Conservation (phyloP, 768 basidiomycete species). For the Podaxis rugospora region DNA sequence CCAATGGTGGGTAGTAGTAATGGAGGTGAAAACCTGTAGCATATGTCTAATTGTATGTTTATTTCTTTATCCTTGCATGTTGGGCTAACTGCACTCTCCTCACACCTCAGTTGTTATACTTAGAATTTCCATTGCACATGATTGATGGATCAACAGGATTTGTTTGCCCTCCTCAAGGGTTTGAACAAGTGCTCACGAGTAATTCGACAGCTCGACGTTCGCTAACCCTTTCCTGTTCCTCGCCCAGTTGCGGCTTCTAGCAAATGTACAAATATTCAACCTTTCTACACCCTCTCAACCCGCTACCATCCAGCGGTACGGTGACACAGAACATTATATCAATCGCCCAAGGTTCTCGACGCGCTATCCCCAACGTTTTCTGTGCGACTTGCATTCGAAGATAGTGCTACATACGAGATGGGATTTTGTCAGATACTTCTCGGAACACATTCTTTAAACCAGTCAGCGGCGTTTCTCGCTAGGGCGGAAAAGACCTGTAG, state of each 20-base stretch:
- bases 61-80: neutral
- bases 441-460: neutral
- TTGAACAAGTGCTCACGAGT: neutral
- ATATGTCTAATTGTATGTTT: constrained; percentile 2
- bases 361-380: neutral
- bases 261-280: neutral
- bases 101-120: neutral
- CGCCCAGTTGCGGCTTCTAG: neutral
- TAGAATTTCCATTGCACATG: neutral
- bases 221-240: neutral
- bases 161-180: neutral
- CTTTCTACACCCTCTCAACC: neutral
- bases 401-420: neutral
- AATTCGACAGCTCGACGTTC: too few relatives aligned
- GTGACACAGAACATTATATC: neutral
- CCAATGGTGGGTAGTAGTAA: too few relatives aligned
- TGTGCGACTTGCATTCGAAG: neutral
- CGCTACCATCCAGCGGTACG: neutral
- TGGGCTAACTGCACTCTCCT: neutral
- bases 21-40: neutral
- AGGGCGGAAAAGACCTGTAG: too few relatives aligned
- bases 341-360: neutral
- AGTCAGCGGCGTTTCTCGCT: neutral
- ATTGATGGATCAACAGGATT: too few relatives aligned
- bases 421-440: neutral